Evolutionary conservation across 2,329 filamentous ascomycete species (phyloP).

Genomic region (Ascochyta pisi): DNA sequence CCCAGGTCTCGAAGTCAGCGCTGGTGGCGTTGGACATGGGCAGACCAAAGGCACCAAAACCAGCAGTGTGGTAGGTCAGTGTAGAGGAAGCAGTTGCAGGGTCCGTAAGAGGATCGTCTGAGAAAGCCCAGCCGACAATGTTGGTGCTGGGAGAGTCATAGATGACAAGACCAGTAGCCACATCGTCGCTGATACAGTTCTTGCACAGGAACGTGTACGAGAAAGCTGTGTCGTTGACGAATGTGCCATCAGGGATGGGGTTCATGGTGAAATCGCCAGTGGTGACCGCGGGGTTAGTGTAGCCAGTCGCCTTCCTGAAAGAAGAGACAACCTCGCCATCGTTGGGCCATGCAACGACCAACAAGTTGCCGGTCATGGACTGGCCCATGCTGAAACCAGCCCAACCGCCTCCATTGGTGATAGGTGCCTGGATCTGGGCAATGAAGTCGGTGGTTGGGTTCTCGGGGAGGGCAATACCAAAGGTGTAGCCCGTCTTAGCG

Average conservation of each 20-base stretch:
- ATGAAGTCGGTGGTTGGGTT: constrained; percentile 61
- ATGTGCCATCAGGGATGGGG: constrained; percentile 60
- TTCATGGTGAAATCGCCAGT: constrained; percentile 51
- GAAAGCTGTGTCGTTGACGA: constrained; percentile 61
- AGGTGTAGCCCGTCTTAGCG: constrained; percentile 51
- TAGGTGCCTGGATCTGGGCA: constrained; percentile 56
- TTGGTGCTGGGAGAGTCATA: constrained; percentile 31
- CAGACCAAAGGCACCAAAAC: constrained; percentile 44
- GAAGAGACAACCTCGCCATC: constrained; percentile 56
- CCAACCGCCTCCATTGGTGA: constrained; percentile 58
- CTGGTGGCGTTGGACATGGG: constrained; percentile 38
- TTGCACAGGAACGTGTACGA: constrained; percentile 64
- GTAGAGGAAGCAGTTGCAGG: constrained; percentile 29
- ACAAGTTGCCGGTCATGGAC: constrained; percentile 57
- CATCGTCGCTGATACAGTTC: constrained; percentile 42
- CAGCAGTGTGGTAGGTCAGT: constrained; percentile 41
- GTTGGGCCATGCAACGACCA: constrained; percentile 63
- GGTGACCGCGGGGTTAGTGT: constrained; percentile 57
- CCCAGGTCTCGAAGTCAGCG: constrained; percentile 44
- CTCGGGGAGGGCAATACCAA: constrained; percentile 61
- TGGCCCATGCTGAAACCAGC: constrained; percentile 59
- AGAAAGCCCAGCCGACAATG: constrained; percentile 44
- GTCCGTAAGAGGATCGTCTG: constrained; percentile 33
- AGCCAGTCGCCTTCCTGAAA: constrained; percentile 56
- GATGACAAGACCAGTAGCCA: constrained; percentile 29